Conservation (phyloP, 2,329 filamentous ascomycete species). For the Raffaelea arxii region DNA sequence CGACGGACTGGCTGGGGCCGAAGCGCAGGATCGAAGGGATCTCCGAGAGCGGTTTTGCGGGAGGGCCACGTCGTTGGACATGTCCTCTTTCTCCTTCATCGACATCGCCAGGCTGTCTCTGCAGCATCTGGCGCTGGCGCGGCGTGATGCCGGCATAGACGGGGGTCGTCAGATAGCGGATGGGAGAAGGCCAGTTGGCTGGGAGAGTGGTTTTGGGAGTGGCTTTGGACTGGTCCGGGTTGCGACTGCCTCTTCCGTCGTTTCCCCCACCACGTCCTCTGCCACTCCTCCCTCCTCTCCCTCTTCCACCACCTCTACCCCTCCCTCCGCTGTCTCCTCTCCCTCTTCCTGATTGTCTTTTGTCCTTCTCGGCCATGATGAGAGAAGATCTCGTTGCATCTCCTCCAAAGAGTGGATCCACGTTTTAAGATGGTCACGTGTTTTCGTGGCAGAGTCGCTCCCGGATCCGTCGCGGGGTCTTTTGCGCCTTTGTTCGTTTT, state of each 20-base stretch:
- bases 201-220: no score
- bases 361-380: no score
- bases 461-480: background rate
- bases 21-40: constrained; percentile 14
- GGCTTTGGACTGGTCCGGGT: no score
- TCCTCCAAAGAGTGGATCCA: no score
- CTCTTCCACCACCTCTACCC: no score
- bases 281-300: no score
- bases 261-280: no score
- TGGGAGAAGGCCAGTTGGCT: constrained; percentile 46
- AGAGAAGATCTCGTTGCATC: no score
- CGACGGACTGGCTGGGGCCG: constrained; percentile 39
- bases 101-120: constrained; percentile 16
- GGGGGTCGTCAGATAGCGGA: constrained; percentile 44
- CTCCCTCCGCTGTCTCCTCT: no score
- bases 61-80: background rate
- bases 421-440: constrained; percentile 10
- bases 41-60: constrained; percentile 3
- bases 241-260: no score
- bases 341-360: no score
- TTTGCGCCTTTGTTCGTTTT: background rate
- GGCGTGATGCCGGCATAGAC: constrained; percentile 35
- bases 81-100: background rate
- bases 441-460: constrained; percentile 12
- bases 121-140: constrained; percentile 29